These are phyloP conservation scores for Beauveria pseudobassiana DNA, from an alignment of 2,329 filamentous ascomycete species.

Conservation along the genomic window DNA sequence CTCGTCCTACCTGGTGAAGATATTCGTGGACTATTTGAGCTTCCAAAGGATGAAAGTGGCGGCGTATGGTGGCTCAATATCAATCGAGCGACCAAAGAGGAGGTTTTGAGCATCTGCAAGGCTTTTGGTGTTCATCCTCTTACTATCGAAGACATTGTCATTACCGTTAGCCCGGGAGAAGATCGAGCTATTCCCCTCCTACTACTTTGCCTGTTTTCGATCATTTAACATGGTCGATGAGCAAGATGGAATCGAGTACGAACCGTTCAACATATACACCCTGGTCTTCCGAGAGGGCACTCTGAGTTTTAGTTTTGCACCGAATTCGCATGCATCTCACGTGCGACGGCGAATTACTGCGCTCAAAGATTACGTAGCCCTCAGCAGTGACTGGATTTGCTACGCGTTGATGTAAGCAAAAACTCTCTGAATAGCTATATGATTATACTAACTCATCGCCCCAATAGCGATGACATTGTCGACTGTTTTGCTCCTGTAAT, in stretches of 20 bases:
- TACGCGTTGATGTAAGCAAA: slow-evolving; percentile 82
- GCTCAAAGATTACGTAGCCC: slow-evolving; percentile 86
- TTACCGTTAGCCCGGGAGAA: slow-evolving; percentile 95
- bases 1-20: slow-evolving; percentile 84
- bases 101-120: slow-evolving; percentile 80
- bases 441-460: slow-evolving; percentile 18
- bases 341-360: slow-evolving; percentile 88
- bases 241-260: slow-evolving; percentile 73
- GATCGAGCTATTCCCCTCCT: slow-evolving; percentile 93
- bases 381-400: slow-evolving; percentile 98
- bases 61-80: slow-evolving; percentile 99
- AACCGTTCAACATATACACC: slow-evolving; percentile 94
- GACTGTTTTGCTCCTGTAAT: slow-evolving; percentile 92
- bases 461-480: slow-evolving; percentile 79
- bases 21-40: slow-evolving; percentile 75
- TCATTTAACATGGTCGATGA: slow-evolving; percentile 79
- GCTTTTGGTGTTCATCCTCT: slow-evolving; percentile 93
- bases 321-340: slow-evolving; percentile 78
- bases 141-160: slow-evolving; percentile 92
- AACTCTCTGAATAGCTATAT: background rate
- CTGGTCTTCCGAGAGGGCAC: slow-evolving; percentile 95
- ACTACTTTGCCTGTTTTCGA: slow-evolving; percentile 97
- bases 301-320: slow-evolving; percentile 86
- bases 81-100: slow-evolving; percentile 80
- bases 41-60: slow-evolving; percentile 54